A percentile compares a stretch with the other conserved stretches of the same genome.
These are phyloP conservation scores for Suillus sp. DNA, from an alignment of 768 basidiomycete species.

Conservation along the genomic window DNA sequence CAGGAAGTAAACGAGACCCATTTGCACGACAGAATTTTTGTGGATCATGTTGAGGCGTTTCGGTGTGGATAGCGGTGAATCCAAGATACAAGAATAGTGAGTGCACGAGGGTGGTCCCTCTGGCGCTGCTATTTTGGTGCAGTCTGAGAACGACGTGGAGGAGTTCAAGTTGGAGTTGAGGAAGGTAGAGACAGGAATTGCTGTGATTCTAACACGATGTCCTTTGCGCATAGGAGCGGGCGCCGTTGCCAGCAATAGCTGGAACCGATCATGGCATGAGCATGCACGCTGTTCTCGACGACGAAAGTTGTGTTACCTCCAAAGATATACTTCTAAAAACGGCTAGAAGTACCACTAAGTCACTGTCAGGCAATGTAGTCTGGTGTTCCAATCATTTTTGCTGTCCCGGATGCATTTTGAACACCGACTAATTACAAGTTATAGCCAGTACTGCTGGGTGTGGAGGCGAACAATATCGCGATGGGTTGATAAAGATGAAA, in stretches of 20 bases:
- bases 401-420: not conserved
- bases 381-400: not conserved
- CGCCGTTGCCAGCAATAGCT: not conserved
- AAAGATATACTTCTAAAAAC: too few species aligned
- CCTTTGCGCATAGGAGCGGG: not conserved
- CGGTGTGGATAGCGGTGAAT: not conserved
- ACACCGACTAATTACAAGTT: not conserved
- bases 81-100: not conserved
- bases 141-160: not conserved
- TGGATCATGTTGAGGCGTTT: not conserved
- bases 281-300: not conserved
- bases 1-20: not conserved
- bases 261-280: not conserved
- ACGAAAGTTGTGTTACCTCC: not conserved
- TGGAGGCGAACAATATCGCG: too few species aligned
- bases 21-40: not conserved
- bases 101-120: not conserved
- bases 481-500: too few species aligned
- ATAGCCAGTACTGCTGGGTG: not conserved
- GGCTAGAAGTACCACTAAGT: too few species aligned
- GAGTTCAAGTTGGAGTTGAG: not conserved
- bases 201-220: not conserved
- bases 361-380: not conserved
- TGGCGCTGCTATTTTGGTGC: not conserved
- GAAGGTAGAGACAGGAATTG: not conserved